Conservation (phyloP, 1,284 basidiomycete genomes). For the Chalciporus sp. region DNA sequence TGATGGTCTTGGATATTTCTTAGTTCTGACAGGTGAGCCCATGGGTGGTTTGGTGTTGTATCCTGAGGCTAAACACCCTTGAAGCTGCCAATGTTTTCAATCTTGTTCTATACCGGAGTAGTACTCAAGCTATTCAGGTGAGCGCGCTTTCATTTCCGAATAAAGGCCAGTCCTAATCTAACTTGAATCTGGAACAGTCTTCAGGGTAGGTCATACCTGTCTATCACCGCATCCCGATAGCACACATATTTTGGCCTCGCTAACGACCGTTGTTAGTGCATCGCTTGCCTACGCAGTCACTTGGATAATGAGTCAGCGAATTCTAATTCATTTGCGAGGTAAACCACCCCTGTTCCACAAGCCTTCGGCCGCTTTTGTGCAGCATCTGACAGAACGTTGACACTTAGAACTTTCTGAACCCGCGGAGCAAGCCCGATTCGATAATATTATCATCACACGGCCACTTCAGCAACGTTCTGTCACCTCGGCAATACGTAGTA, state of each 20-base stretch:
- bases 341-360: background rate
- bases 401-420: constrained; percentile 31
- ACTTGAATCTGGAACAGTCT: constrained; percentile 21
- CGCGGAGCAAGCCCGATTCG: constrained; percentile 24
- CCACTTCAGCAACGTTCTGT: constrained; percentile 19
- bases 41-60: background rate
- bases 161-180: constrained; percentile 12
- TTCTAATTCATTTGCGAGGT: constrained; percentile 38
- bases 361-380: background rate
- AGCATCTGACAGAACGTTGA: background rate
- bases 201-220: constrained; percentile 28
- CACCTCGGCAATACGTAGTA: constrained; percentile 25
- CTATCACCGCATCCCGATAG: background rate
- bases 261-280: constrained; percentile 22
- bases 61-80: constrained; percentile 4
- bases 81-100: constrained; percentile 32
- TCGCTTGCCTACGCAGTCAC: constrained; percentile 39
- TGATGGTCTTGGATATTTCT: constrained; percentile 37
- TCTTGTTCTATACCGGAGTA: constrained; percentile 28
- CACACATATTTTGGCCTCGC: background rate
- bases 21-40: constrained; percentile 32
- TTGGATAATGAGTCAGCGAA: constrained; percentile 44
- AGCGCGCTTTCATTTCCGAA: constrained; percentile 11
- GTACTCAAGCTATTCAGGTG: constrained; percentile 27
- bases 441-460: constrained; percentile 32